Conservation (phyloP, 345 rosid species). For the Gossypium australe region DNA sequence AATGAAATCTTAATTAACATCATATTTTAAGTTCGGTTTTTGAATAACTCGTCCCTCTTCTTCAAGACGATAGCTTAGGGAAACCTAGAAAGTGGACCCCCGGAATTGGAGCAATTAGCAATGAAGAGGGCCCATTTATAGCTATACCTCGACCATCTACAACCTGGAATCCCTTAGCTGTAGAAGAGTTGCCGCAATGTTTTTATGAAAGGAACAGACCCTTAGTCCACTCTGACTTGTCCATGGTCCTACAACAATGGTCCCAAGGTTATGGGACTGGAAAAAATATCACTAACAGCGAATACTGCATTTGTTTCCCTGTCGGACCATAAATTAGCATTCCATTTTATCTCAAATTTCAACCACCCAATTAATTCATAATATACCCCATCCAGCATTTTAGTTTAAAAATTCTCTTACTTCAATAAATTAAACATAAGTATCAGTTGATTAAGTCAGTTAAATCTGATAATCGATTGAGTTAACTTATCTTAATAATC, state of each 20-base stretch:
- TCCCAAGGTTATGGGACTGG: constrained; percentile 30
- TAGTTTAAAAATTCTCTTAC: no score
- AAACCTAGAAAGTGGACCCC: background rate
- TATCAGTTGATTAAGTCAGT: no score
- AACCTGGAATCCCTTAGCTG: constrained; percentile 27
- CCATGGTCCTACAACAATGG: constrained; percentile 23
- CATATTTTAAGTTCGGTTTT: no score
- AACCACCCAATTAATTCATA: background rate
- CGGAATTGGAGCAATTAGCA: constrained; percentile 3
- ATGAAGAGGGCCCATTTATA: constrained; percentile 8
- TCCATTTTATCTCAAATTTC: background rate
- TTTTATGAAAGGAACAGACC: constrained; percentile 3
- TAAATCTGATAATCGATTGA: no score
- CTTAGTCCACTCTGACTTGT: constrained; percentile 2
- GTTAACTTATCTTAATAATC: background rate
- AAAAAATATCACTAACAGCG: background rate
- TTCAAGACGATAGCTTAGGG: background rate
- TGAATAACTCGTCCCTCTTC: no score
- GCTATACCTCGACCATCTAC: background rate
- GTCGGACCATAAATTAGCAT: background rate
- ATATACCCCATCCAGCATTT: no score
- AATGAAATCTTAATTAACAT: no score
- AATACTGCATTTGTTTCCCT: background rate
- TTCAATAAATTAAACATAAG: no score
- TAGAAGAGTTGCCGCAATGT: constrained; percentile 19